These are phyloP conservation scores for Domatiomyces catenatus DNA, from an alignment of 2,329 filamentous ascomycete genomes.

Conservation along the genomic window DNA sequence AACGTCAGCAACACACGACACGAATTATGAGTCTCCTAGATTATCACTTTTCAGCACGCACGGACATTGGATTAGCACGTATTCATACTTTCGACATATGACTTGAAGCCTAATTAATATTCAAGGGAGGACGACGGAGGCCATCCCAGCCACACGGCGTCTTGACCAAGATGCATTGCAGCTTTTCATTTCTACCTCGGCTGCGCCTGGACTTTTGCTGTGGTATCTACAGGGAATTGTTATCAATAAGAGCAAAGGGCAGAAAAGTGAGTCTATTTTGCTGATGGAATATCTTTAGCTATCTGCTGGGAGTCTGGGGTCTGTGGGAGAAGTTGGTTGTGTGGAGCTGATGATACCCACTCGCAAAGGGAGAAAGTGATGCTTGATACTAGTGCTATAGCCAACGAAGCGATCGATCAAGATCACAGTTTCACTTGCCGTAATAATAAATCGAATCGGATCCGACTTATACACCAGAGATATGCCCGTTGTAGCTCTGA, in stretches of 20 bases:
- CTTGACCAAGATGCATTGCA: neutral
- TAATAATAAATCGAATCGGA: too few species aligned
- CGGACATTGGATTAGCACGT: neutral
- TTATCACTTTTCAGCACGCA: neutral
- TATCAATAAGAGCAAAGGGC: neutral
- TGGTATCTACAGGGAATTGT: neutral
- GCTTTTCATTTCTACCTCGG: neutral
- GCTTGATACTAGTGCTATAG: neutral
- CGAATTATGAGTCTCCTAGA: neutral
- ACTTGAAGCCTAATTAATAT: neutral
- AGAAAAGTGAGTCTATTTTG: neutral
- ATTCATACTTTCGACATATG: neutral
- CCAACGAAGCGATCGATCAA: neutral
- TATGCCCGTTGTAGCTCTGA: too few species aligned
- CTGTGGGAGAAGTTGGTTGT: neutral
- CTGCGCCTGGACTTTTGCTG: neutral
- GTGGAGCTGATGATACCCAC: neutral
- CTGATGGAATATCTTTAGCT: neutral
- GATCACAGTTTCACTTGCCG: neutral
- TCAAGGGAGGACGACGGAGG: neutral
- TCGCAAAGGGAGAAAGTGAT: neutral
- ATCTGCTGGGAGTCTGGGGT: neutral
- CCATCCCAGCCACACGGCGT: neutral
- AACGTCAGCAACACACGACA: neutral
- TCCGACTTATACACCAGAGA: too few species aligned